phyloP scores from a whole-genome alignment of 495 filamentous ascomycete genomes.

The Monascus purpureus region DNA sequence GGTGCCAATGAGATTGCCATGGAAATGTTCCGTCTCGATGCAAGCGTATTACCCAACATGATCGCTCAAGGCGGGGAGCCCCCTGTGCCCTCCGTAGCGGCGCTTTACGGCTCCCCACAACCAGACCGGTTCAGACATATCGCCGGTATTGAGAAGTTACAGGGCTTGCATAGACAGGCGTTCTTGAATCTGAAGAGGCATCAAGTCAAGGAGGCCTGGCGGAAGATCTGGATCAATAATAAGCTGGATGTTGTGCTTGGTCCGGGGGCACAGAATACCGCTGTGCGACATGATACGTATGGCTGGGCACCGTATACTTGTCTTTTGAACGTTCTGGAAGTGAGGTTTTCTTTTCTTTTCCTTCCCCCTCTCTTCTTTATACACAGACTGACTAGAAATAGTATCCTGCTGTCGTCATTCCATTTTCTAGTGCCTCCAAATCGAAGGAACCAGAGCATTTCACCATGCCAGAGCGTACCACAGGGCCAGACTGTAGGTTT shows the following conservation, averaged over 20 bases:
- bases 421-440: conserved; percentile 5
- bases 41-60: too few species aligned
- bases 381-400: conserved; percentile 1
- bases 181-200: conserved; percentile 15
- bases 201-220: conserved; percentile 11
- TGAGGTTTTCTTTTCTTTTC: conserved; percentile 15
- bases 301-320: conserved; percentile 27
- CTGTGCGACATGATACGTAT: conserved; percentile 31
- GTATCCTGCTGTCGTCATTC: conserved; percentile 21
- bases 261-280: conserved; percentile 26
- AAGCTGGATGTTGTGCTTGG: conserved; percentile 27
- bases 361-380: neutral
- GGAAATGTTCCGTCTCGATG: too few species aligned
- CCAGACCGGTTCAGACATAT: too few species aligned
- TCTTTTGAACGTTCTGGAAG: conserved; percentile 29
- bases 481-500: neutral
- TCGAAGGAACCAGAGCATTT: neutral
- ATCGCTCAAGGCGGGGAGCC: too few species aligned
- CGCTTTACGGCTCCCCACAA: too few species aligned
- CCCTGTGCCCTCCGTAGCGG: too few species aligned
- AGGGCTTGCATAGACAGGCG: too few species aligned
- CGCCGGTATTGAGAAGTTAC: too few species aligned
- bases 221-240: conserved; percentile 18
- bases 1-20: too few species aligned
- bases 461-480: neutral